Base-by-base conservation (phyloP, 2,329 filamentous ascomycete genomes). In the Claviceps humidiphila region DNA sequence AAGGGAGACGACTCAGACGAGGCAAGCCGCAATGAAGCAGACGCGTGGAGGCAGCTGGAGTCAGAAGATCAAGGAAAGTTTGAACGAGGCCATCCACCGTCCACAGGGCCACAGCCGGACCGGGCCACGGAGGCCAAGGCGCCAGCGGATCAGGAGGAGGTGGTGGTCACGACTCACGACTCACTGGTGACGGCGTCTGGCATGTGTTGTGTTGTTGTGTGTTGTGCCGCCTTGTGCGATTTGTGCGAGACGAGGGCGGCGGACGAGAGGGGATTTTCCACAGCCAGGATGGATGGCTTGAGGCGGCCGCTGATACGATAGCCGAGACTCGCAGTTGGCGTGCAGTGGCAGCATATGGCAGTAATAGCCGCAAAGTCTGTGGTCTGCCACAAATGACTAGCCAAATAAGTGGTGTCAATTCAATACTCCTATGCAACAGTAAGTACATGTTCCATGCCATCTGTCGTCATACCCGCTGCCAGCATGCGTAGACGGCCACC, bases 11-110 rank as follows among this genome's bases (percentile, higher is more conserved):
- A n/a, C n/a, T n/a, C n/a, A n/a, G 47, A 8, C 37, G 20, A 37
- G 30, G 47, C 22, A 20, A 20, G 17, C 17, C 17, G 17, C 17
- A 14, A 50, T 53, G 38, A 50, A 50, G 47, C 42, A 5, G 44
- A 53, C 48, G 44, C 48, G 9, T 34, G 9, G 30, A 34, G 30
- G 30, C 48, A 53, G 38, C 9, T 20, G 26, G 44, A 37, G 52
- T 48, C 52, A 48, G 52, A 48, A 51, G 49, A 51, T 53, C 26
- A 48, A 16, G 5, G 24, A 20, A 46, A 17, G 22, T 39, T 30
- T 26, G 49, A 44, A 44, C 42, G 40, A 37, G 52, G 52, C 52
- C 47, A 39, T 39, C 39, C 37, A 34, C 52, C 47, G 30, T 39
- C 39, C 37, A 34, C 30, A 34, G 30, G 30, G 30, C 30, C 30